These are phyloP conservation scores for Neophaeococcomyces mojaviensis DNA, from an alignment of 2,329 filamentous ascomycete genomes.

Conservation along the genomic window DNA sequence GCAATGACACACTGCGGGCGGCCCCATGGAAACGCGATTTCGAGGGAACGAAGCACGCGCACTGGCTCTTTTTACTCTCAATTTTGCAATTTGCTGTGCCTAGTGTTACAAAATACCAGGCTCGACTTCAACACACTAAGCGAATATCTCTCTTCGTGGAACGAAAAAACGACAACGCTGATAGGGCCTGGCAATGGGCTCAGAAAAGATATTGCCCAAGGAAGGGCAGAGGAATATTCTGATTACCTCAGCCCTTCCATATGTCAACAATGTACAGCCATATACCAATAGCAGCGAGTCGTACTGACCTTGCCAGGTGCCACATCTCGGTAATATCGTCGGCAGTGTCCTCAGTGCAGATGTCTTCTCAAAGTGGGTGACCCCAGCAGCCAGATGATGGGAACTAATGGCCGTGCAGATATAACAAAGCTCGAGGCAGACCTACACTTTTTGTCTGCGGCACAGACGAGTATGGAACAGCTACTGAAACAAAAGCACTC, in stretches of 20 bases:
- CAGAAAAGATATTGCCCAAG: conserved; percentile 50
- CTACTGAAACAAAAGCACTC: conserved; percentile 90
- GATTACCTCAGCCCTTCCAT: conserved; percentile 85
- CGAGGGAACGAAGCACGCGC: not conserved
- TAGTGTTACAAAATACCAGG: too few species aligned
- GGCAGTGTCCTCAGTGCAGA: conserved; percentile 84
- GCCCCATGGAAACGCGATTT: not conserved
- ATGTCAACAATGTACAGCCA: conserved; percentile 61
- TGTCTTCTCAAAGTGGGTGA: conserved; percentile 53
- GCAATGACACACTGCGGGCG: not conserved
- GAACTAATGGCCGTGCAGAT: conserved; percentile 29
- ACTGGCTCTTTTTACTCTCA: not conserved
- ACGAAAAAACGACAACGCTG: too few species aligned
- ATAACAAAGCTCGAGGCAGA: conserved; percentile 69
- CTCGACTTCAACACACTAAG: too few species aligned
- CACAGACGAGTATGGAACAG: conserved; percentile 90
- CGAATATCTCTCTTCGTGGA: too few species aligned
- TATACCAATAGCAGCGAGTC: conserved; percentile 2
- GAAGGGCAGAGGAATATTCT: conserved; percentile 78
- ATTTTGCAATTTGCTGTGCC: too few species aligned
- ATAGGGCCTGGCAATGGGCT: conserved; percentile 18
- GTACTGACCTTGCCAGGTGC: conserved; percentile 52
- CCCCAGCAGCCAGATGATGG: conserved; percentile 15
- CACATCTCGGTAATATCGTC: conserved; percentile 83
- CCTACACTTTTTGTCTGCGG: conserved; percentile 82